Percentiles rank a stretch among this genome's conserved stretches.
Evolutionary conservation across 495 filamentous ascomycete species (phyloP).

Genomic region (Aspergillus incahuasiensis): DNA sequence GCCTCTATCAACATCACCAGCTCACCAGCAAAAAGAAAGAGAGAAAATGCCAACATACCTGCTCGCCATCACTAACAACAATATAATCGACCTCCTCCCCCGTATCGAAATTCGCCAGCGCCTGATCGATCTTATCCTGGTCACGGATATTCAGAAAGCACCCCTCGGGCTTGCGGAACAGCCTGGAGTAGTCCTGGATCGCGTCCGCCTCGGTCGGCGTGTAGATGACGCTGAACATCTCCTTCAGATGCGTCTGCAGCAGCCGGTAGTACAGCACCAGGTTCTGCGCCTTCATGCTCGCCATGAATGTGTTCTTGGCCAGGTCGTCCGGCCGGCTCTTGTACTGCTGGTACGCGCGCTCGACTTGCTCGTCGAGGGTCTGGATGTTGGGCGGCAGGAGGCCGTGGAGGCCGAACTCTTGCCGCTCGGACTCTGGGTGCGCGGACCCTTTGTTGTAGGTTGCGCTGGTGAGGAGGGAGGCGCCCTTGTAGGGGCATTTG

Average conservation of each 20-base stretch:
- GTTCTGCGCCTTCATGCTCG: conserved; percentile 77
- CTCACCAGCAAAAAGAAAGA: too few species aligned
- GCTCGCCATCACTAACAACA: conserved; percentile 76
- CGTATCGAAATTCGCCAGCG: conserved; percentile 61
- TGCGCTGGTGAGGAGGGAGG: not conserved
- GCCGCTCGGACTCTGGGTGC: conserved; percentile 64
- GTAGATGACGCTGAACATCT: conserved; percentile 87
- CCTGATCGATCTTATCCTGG: conserved; percentile 52
- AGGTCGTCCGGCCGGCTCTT: conserved; percentile 52
- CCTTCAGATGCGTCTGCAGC: conserved; percentile 63
- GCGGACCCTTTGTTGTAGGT: conserved; percentile 72
- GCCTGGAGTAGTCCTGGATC: conserved; percentile 75
- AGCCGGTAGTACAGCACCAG: conserved; percentile 71
- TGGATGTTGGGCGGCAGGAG: conserved; percentile 69
- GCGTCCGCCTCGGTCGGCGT: conserved; percentile 92
- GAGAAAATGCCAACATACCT: conserved; percentile 32
- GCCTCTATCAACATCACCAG: too few species aligned
- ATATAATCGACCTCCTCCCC: conserved; percentile 79
- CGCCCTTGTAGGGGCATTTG: conserved; percentile 22
- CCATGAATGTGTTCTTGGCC: conserved; percentile 79
- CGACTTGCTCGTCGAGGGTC: conserved; percentile 73
- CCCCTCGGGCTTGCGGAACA: conserved; percentile 74
- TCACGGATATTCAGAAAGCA: conserved; percentile 55
- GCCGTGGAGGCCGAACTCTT: conserved; percentile 64
- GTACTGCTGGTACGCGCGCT: conserved; percentile 80